These are phyloP conservation scores for Globisporangium apiculatum DNA, from an alignment of 352 stramenopile species.

Conservation along the genomic window DNA sequence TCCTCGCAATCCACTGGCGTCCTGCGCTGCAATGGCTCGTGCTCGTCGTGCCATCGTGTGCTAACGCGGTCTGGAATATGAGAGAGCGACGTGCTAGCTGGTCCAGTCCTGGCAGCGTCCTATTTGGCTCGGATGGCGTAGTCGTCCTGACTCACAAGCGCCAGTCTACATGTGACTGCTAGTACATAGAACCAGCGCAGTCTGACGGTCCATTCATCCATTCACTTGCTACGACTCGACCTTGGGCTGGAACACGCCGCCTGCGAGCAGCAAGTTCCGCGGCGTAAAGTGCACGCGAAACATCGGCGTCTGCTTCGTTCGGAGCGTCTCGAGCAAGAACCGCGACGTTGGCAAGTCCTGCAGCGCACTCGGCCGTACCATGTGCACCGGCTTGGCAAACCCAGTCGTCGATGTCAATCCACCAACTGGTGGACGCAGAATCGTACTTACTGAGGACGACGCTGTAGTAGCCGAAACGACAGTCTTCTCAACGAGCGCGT, in stretches of 20 bases:
- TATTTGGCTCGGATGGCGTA: too few species aligned
- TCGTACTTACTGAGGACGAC: too few species aligned
- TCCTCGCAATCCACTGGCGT: too few species aligned
- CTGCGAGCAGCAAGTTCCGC: constrained; percentile 72
- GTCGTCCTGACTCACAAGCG: too few species aligned
- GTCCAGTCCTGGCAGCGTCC: too few species aligned
- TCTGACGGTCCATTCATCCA: too few species aligned
- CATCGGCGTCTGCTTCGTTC: constrained; percentile 82
- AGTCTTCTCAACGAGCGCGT: constrained; percentile 49
- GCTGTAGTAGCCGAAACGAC: background rate
- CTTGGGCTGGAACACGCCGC: constrained; percentile 62
- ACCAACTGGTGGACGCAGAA: background rate
- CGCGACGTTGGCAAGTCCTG: constrained; percentile 57
- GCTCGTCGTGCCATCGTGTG: too few species aligned
- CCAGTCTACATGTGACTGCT: too few species aligned
- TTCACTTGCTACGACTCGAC: constrained; percentile 28
- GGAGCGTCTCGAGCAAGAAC: constrained; percentile 79
- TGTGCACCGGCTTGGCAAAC: constrained; percentile 39
- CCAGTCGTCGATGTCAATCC: constrained; percentile 20
- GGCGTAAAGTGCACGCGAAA: constrained; percentile 77
- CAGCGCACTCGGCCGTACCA: constrained; percentile 41
- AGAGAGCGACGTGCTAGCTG: too few species aligned
- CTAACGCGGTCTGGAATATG: background rate
- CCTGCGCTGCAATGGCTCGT: too few species aligned
- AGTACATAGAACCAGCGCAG: too few species aligned